phyloP scores from a whole-genome alignment of 164 flowering plant species.

The Nymphaea thermarum region DNA sequence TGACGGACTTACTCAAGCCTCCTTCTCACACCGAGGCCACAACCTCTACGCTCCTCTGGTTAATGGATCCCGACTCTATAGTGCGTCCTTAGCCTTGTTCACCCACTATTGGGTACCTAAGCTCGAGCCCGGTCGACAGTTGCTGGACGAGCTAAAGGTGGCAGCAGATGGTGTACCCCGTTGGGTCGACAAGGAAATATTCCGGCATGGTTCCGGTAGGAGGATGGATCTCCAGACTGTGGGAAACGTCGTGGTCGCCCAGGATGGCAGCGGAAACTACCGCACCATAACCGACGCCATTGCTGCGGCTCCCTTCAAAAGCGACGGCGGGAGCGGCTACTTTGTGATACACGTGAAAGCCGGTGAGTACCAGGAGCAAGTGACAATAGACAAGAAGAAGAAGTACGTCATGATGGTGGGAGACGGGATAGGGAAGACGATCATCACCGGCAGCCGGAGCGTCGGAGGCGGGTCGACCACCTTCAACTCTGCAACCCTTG shows the following conservation, averaged over 20 bases:
- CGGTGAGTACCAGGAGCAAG: not conserved
- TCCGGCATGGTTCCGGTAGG: not conserved
- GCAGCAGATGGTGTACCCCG: no score
- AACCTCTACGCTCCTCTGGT: conserved; percentile 10
- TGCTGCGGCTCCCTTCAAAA: not conserved
- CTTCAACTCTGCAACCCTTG: not conserved
- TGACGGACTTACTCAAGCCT: conserved; percentile 12
- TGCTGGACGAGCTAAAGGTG: no score
- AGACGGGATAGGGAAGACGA: not conserved
- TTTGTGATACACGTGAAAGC: not conserved
- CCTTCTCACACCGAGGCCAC: conserved; percentile 3
- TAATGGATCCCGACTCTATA: conserved; percentile 11
- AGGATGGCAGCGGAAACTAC: not conserved
- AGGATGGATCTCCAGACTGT: not conserved
- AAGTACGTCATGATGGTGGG: not conserved
- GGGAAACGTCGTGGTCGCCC: not conserved
- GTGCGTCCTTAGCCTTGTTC: conserved; percentile 18
- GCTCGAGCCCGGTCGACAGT: no score
- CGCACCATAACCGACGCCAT: not conserved
- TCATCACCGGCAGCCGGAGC: not conserved
- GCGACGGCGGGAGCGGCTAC: not conserved
- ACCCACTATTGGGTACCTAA: conserved; percentile 12
- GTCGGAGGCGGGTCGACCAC: not conserved
- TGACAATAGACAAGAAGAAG: not conserved
- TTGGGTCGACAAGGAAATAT: no score